Conservation (phyloP, 495 filamentous ascomycete genomes). For the Talaromyces adpressus region DNA sequence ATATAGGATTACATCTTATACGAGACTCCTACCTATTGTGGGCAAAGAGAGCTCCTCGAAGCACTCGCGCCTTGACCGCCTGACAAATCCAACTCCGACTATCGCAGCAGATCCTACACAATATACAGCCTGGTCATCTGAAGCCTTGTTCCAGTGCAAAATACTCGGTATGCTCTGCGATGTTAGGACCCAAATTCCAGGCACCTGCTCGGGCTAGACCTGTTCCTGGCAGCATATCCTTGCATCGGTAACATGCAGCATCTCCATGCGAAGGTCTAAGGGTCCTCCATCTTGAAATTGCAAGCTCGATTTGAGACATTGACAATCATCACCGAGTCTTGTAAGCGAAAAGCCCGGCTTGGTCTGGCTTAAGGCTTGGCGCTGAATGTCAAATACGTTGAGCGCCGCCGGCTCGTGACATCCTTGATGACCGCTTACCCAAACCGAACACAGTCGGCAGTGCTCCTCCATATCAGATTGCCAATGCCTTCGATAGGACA, state of each 20-base stretch:
- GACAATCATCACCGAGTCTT: neutral
- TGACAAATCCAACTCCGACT: neutral
- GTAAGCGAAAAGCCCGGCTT: neutral
- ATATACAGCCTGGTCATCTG: neutral
- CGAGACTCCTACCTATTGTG: neutral
- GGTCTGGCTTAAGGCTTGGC: no score
- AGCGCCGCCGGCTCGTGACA: neutral
- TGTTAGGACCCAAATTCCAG: neutral
- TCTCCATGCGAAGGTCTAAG: neutral
- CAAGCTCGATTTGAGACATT: neutral
- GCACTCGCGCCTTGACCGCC: neutral
- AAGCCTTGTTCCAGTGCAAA: neutral
- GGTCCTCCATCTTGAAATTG: neutral
- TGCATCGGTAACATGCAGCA: neutral
- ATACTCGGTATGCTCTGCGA: neutral
- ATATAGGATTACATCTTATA: neutral
- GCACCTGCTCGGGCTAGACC: neutral
- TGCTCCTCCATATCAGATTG: neutral
- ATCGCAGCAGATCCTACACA: neutral
- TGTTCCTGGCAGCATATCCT: conserved; percentile 4
- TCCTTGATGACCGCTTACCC: neutral
- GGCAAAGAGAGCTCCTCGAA: neutral
- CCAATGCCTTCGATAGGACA: neutral
- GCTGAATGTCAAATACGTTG: neutral
- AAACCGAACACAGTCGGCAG: neutral